phyloP scores from a whole-genome alignment of 2,329 filamentous ascomycete genomes.

The Colletotrichum musae region DNA sequence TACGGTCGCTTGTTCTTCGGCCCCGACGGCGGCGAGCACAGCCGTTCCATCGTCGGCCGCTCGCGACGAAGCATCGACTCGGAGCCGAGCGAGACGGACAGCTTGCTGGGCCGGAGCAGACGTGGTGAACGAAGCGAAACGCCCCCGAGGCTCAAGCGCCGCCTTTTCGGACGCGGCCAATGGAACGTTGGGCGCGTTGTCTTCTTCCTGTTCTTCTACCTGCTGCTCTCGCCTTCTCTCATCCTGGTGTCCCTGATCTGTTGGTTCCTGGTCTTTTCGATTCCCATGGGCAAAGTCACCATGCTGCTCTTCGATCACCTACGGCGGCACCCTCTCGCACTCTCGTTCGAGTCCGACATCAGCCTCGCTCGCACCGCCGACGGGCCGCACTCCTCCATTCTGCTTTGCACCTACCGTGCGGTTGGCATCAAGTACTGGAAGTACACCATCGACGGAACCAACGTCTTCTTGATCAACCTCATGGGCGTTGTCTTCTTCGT shows the following conservation, averaged over 20 bases:
- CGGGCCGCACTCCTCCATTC: slow-evolving; percentile 84
- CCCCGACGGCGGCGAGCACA: slow-evolving; percentile 80
- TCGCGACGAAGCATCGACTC: slow-evolving; percentile 93
- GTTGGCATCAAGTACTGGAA: slow-evolving; percentile 98
- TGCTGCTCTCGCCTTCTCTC: slow-evolving; percentile 87
- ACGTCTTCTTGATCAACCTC: slow-evolving; percentile 98
- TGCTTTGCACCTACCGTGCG: slow-evolving; percentile 96
- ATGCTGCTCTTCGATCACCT: slow-evolving; percentile 92
- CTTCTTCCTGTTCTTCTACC: slow-evolving; percentile 97
- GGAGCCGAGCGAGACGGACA: slow-evolving; percentile 86
- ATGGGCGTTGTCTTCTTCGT: slow-evolving; percentile 94
- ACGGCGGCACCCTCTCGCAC: slow-evolving; percentile 89
- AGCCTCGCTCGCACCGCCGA: slow-evolving; percentile 79
- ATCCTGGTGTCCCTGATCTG: slow-evolving; percentile 90
- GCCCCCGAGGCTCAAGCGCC: slow-evolving; percentile 74
- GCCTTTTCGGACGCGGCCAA: slow-evolving; percentile 93
- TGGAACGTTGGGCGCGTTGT: slow-evolving; percentile 96
- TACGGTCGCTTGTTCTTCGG: slow-evolving; percentile 97
- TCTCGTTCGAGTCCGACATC: slow-evolving; percentile 92
- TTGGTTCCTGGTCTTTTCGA: slow-evolving; percentile 97
- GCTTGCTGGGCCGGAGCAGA: slow-evolving; percentile 78
- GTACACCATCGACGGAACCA: slow-evolving; percentile 97
- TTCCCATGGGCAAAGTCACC: slow-evolving; percentile 98
- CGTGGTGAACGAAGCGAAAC: slow-evolving; percentile 63
- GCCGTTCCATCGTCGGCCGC: slow-evolving; percentile 86